Conservation (phyloP, 2,329 filamentous ascomycete genomes). For the Ophiostoma perfectum region DNA sequence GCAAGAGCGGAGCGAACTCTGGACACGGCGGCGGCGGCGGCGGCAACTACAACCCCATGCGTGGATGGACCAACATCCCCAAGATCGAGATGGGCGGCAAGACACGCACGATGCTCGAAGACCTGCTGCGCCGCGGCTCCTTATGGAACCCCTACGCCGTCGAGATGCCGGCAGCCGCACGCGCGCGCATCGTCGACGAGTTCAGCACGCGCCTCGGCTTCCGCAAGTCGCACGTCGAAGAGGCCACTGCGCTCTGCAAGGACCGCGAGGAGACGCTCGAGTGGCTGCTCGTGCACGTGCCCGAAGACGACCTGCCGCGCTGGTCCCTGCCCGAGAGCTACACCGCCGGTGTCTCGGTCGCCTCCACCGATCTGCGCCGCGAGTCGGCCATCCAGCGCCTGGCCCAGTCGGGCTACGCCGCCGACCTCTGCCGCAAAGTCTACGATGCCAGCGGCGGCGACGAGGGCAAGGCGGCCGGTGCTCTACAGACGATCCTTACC, state of each 20-base stretch:
- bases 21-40: constrained; percentile 27
- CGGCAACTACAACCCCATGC: constrained; percentile 42
- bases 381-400: constrained; percentile 80
- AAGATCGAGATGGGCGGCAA: constrained; percentile 89
- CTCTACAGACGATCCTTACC: constrained; percentile 67
- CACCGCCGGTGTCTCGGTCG: constrained; percentile 81
- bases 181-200: constrained; percentile 61
- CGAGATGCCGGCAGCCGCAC: constrained; percentile 54
- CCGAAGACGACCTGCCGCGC: constrained; percentile 88
- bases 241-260: constrained; percentile 81
- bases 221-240: constrained; percentile 79
- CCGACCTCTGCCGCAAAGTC: constrained; percentile 73
- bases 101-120: constrained; percentile 73
- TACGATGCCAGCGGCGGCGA: constrained; percentile 65
- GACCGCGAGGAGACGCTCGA: constrained; percentile 89
- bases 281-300: constrained; percentile 94
- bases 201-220: constrained; percentile 72
- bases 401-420: constrained; percentile 74
- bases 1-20: not conserved
- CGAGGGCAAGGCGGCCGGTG: constrained; percentile 71
- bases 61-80: constrained; percentile 76
- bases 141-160: constrained; percentile 83
- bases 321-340: constrained; percentile 94
- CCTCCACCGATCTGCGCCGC: constrained; percentile 70
- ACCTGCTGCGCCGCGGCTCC: constrained; percentile 67